These are phyloP conservation scores for Coffea canephora DNA, from an alignment of 257 asterid species.

Conservation along the genomic window DNA sequence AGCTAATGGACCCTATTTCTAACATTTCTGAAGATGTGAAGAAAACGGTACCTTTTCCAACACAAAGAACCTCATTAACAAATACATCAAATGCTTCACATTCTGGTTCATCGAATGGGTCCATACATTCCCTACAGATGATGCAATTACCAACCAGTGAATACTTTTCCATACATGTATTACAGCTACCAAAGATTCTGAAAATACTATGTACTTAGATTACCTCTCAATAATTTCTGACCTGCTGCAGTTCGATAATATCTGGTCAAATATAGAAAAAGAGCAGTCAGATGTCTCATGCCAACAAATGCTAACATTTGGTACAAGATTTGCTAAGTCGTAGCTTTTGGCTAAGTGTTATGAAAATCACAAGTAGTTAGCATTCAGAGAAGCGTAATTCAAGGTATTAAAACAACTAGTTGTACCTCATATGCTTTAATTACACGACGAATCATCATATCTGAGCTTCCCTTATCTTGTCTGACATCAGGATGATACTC, in stretches of 20 bases:
- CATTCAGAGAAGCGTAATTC: neutral
- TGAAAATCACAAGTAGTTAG: too few relatives aligned
- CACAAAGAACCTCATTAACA: conserved; percentile 72
- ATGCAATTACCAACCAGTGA: neutral
- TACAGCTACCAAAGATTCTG: neutral
- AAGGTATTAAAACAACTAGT: neutral
- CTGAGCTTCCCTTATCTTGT: conserved; percentile 47
- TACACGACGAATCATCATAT: conserved; percentile 70
- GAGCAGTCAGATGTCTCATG: conserved; percentile 21
- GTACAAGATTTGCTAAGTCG: neutral
- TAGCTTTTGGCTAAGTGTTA: too few relatives aligned
- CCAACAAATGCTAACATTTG: neutral
- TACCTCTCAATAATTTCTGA: conserved; percentile 85
- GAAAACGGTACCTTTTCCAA: conserved; percentile 62
- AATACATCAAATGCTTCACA: conserved; percentile 84
- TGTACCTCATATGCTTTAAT: conserved; percentile 84
- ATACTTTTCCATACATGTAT: neutral
- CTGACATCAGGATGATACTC: conserved; percentile 84
- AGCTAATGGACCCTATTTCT: neutral
- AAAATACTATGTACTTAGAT: neutral
- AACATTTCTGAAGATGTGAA: neutral
- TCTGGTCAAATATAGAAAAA: conserved; percentile 44
- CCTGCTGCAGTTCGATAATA: conserved; percentile 63
- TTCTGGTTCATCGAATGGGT: conserved; percentile 91
- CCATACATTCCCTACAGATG: conserved; percentile 70